Evolutionary conservation across 1,139 yeast genomes (phyloP).

Genomic region (Diutina scorzettiae): DNA sequence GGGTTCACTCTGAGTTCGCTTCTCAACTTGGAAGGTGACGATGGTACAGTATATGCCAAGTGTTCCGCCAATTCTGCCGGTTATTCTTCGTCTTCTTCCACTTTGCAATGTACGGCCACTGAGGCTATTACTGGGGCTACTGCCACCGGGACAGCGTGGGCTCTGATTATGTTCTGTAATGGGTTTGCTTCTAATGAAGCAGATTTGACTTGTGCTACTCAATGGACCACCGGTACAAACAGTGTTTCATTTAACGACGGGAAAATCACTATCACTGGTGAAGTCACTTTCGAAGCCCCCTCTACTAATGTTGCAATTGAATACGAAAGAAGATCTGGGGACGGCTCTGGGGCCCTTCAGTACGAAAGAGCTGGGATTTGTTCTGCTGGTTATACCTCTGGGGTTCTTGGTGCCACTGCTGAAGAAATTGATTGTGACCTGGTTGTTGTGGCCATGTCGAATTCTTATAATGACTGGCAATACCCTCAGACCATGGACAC

Average conservation of each 20-base stretch:
- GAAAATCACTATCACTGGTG: not conserved
- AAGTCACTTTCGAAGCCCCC: not conserved
- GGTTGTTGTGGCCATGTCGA: no score
- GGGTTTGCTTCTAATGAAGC: not conserved
- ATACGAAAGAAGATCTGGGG: no score
- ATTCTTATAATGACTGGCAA: no score
- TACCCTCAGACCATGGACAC: no score
- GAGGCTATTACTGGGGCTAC: conserved; percentile 7
- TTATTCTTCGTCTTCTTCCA: conserved; percentile 12
- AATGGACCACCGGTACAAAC: not conserved
- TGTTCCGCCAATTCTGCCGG: conserved; percentile 18
- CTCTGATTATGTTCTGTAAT: not conserved
- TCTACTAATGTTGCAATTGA: no score
- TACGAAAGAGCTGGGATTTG: no score
- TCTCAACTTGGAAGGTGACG: conserved; percentile 11
- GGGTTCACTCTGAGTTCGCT: conserved; percentile 14
- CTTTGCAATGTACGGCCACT: conserved; percentile 16
- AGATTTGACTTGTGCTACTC: not conserved
- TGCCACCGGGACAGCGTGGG: not conserved
- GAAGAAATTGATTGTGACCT: no score
- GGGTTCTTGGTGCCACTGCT: no score
- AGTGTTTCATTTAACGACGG: not conserved
- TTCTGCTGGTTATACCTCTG: no score
- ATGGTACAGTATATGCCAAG: conserved; percentile 17
- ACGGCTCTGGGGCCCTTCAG: no score